Base-by-base conservation (phyloP, 1,284 basidiomycete genomes). In the Sanghuangporus baumii region DNA sequence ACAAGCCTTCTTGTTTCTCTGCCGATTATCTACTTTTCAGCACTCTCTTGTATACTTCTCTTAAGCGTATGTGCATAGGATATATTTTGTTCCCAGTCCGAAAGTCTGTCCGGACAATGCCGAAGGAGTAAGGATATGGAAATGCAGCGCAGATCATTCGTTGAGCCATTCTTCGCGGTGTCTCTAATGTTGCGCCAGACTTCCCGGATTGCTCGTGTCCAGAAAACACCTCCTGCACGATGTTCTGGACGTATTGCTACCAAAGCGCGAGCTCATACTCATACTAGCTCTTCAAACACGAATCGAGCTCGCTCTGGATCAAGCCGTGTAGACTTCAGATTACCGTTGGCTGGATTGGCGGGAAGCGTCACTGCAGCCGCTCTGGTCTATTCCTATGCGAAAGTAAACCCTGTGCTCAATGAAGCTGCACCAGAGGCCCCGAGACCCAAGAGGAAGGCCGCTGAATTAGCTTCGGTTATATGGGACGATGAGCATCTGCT, bases 401-500 rank as follows among this genome's bases (percentile, higher is more conserved):
- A 55, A 46, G 26, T 31, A 12, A 38, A 36, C n/a, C 51, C 59
- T 34, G 51, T 60, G 12, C 51, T 41, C 9, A 60, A 60, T 18
- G 59, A 60, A 16, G 48, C 59, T 16, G 6, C 34, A 18, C 14
- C 26, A 11, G 48, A 55, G 14, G 20, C 40, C n/a, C 31, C 1
- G 20, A 20, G 3, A 7, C 3, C 20, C 3, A 47, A 36, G 38
- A 31, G 26, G 38, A 20, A 46, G 16, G 6, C 9, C n/a, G 6
- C 18, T 11, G 57, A 16, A 8, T 20, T 16, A 38, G n/a, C 8
- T 8, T 23, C 56, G 20, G 43, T 40, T n/a, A 18, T 46, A 14
- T 61, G 31, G 48, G 64, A 65, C 40, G 65, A 67, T 20, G 65
- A 63, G 40, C 66, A 62, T 38, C 71, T 84, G 37, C 70, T 72